These are phyloP conservation scores for Mycogone perniciosa DNA, from an alignment of 2,329 filamentous ascomycete genomes.

Conservation along the genomic window DNA sequence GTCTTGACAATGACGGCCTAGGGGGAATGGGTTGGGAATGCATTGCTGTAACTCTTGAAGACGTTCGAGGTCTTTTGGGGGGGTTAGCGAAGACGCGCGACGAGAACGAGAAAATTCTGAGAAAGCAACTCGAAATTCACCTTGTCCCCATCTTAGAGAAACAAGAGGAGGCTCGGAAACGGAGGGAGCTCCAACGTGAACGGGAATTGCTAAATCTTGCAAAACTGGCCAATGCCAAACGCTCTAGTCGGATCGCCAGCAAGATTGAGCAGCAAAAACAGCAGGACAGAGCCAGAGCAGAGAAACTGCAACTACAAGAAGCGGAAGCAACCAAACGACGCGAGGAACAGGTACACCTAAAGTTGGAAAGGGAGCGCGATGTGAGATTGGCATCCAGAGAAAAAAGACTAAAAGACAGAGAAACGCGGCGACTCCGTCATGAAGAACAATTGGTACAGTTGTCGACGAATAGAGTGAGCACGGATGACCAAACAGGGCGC, in stretches of 20 bases:
- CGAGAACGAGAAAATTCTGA: conserved; percentile 74
- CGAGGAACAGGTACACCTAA: conserved; percentile 54
- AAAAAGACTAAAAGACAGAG: conserved; percentile 77
- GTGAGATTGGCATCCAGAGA: conserved; percentile 77
- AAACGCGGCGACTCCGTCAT: conserved; percentile 73
- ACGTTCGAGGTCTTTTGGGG: conserved; percentile 67
- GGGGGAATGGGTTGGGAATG: conserved; percentile 86
- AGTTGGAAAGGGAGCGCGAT: conserved; percentile 67
- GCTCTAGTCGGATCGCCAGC: conserved; percentile 81
- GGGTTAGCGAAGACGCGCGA: conserved; percentile 71
- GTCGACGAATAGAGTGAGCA: conserved; percentile 65
- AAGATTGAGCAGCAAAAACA: conserved; percentile 73
- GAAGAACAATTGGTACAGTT: conserved; percentile 77
- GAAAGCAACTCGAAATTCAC: conserved; percentile 65
- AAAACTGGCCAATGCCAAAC: conserved; percentile 87
- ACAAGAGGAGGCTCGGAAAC: conserved; percentile 66
- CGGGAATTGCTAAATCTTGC: conserved; percentile 75
- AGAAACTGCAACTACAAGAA: conserved; percentile 41
- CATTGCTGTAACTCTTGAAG: conserved; percentile 70
- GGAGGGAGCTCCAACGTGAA: conserved; percentile 60
- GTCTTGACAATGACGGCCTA: conserved; percentile 54
- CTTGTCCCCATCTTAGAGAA: conserved; percentile 81
- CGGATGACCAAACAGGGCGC: conserved; percentile 50
- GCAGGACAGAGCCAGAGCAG: conserved; percentile 64
- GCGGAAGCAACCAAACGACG: conserved; percentile 63